A percentile compares a stretch with the other conserved stretches of the same genome.
These are phyloP conservation scores for Penicillium ucsense DNA, from an alignment of 495 filamentous ascomycete genomes.

Conservation along the genomic window DNA sequence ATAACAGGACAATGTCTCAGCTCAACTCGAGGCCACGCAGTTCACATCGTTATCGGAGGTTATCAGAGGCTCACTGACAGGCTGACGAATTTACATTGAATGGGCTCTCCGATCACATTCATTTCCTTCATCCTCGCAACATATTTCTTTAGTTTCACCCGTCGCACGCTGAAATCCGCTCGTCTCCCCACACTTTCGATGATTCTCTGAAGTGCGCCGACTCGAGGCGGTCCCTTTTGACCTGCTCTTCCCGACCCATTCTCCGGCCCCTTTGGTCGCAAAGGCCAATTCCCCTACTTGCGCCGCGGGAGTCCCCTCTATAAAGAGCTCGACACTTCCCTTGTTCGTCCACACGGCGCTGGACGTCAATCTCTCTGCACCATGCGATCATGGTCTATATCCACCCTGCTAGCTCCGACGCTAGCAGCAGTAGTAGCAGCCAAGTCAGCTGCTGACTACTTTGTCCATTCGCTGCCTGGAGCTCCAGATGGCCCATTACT, in stretches of 20 bases:
- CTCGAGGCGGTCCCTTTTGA: conserved; percentile 8
- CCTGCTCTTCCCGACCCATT: too few species aligned
- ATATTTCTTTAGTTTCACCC: background rate
- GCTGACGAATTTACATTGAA: too few species aligned
- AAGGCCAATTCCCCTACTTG: too few species aligned
- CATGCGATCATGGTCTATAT: conserved; percentile 20
- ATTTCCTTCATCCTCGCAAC: background rate
- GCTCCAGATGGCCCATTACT: conserved; percentile 70
- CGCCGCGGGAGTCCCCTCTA: too few species aligned
- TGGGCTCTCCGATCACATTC: background rate
- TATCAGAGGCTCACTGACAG: too few species aligned
- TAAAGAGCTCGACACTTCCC: background rate
- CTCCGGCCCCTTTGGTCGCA: too few species aligned
- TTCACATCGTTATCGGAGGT: too few species aligned
- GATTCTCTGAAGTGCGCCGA: conserved; percentile 8
- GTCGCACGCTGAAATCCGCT: background rate
- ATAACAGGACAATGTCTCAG: too few species aligned
- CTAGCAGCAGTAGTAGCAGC: conserved; percentile 29
- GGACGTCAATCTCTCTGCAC: conserved; percentile 4
- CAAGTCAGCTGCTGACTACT: conserved; percentile 78
- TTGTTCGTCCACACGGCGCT: conserved; percentile 8
- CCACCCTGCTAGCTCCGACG: conserved; percentile 15
- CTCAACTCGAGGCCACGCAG: too few species aligned
- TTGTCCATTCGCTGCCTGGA: conserved; percentile 73
- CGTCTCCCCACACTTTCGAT: conserved; percentile 4